Percentiles rank a stretch among this genome's conserved stretches.
Conservation (phyloP, 192 early-diverging fungal species). For the Podila minutissima region DNA sequence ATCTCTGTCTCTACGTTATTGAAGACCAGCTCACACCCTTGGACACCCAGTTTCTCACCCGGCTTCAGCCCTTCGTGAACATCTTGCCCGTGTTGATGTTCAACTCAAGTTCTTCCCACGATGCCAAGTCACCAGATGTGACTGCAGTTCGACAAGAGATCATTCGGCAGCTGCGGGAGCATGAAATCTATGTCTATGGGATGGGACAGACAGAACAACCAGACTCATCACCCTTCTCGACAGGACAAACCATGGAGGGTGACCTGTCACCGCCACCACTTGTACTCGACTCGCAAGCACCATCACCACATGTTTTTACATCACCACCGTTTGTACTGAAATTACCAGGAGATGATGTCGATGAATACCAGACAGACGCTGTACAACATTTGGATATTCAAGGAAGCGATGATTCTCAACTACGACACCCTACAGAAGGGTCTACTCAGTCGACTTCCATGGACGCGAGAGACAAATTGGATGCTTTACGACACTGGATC, state of each 20-base stretch:
- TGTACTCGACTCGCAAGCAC: neutral
- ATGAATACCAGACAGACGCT: neutral
- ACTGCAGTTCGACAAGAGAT: constrained; percentile 1
- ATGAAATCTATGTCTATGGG: constrained; percentile 26
- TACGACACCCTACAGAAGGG: neutral
- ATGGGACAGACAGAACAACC: neutral
- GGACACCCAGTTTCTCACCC: constrained; percentile 21
- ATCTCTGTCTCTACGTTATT: constrained; percentile 29
- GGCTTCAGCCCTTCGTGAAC: constrained; percentile 34
- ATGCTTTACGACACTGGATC: constrained; percentile 21
- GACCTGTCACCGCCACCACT: constrained; percentile 19
- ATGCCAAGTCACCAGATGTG: neutral
- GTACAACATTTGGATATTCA: constrained; percentile 15
- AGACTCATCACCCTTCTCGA: constrained; percentile 2
- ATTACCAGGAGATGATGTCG: neutral
- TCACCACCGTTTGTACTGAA: constrained; percentile 19
- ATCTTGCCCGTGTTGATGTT: constrained; percentile 21
- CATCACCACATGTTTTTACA: neutral
- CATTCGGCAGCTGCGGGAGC: constrained; percentile 11
- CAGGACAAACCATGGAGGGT: constrained; percentile 1
- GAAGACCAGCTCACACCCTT: constrained; percentile 17
- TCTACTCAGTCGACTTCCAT: neutral
- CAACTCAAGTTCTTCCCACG: too few relatives aligned
- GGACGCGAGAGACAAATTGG: neutral
- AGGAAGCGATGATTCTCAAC: neutral